Evolutionary conservation across 306 rosid species (phyloP).

Genomic region (Adenanthera pavonina): DNA sequence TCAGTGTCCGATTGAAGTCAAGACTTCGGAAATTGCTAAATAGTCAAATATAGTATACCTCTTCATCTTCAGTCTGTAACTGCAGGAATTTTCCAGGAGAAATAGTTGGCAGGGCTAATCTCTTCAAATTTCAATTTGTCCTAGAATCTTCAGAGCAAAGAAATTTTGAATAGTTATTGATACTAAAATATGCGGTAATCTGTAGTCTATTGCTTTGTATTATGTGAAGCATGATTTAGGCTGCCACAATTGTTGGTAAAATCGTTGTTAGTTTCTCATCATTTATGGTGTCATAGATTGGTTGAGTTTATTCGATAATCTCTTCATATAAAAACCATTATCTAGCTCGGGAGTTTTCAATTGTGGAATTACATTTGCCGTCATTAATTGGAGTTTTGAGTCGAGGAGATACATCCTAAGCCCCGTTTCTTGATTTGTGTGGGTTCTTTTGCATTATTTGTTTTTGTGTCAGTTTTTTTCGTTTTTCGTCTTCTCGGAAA

Average conservation of each 20-base stretch:
- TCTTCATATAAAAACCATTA: background rate
- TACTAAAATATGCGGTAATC: background rate
- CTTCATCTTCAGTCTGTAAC: too few species aligned
- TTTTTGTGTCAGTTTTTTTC: too few species aligned
- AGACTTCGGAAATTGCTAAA: slow-evolving; percentile 12
- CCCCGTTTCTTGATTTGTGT: too few species aligned
- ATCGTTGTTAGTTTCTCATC: background rate
- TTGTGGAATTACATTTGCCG: background rate
- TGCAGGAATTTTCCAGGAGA: background rate
- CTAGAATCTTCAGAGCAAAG: background rate
- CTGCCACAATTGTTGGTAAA: background rate
- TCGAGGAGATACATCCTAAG: too few species aligned
- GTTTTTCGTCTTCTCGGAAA: too few species aligned
- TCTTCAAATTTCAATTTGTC: background rate
- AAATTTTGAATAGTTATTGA: background rate
- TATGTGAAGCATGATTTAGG: background rate
- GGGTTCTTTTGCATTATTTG: too few species aligned
- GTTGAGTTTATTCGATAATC: background rate
- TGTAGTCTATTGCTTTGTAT: background rate
- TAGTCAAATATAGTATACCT: background rate
- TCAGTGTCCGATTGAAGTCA: slow-evolving; percentile 35
- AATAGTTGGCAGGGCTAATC: background rate
- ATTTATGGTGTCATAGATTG: background rate
- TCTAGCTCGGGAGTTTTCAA: background rate
- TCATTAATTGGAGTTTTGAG: background rate